These are phyloP conservation scores for Penicillium freii DNA, from an alignment of 2,329 filamentous ascomycete genomes.

Conservation along the genomic window DNA sequence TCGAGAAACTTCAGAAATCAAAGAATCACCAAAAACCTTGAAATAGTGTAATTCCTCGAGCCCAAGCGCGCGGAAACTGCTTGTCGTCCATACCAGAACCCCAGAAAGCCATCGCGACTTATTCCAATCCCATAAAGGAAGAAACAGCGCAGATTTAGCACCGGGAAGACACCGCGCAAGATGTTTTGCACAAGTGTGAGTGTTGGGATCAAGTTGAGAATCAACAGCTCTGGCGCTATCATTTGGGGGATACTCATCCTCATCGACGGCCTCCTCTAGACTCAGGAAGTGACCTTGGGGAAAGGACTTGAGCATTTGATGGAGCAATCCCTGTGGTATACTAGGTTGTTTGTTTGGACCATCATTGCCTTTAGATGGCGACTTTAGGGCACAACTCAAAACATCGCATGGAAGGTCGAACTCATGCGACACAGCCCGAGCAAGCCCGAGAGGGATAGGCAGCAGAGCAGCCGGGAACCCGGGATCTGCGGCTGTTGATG, in stretches of 20 bases:
- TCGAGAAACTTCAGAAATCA: slow-evolving; percentile 37
- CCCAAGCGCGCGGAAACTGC: slow-evolving; percentile 15
- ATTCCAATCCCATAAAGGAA: slow-evolving; percentile 35
- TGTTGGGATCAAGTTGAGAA: neutral
- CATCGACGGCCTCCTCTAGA: neutral
- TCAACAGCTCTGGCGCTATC: neutral
- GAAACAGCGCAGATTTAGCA: slow-evolving; percentile 25
- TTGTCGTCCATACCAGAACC: slow-evolving; percentile 26
- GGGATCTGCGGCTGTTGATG: neutral
- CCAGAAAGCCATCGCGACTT: slow-evolving; percentile 32
- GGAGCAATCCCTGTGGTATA: slow-evolving; percentile 11
- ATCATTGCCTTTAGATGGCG: neutral
- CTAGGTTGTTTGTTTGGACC: neutral
- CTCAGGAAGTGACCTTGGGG: slow-evolving; percentile 21
- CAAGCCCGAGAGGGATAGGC: neutral
- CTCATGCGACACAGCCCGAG: neutral
- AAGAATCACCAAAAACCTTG: slow-evolving; percentile 32
- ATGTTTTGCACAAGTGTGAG: neutral
- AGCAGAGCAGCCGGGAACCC: neutral
- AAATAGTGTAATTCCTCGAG: slow-evolving; percentile 32
- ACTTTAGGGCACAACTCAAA: slow-evolving; percentile 13
- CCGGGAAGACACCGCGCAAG: slow-evolving; percentile 20
- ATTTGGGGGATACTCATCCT: neutral
- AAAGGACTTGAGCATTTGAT: slow-evolving; percentile 14
- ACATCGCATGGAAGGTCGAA: slow-evolving; percentile 14